Conservation (phyloP, 2,329 filamentous ascomycete species). For the Graphiopsis chlorocephala region DNA sequence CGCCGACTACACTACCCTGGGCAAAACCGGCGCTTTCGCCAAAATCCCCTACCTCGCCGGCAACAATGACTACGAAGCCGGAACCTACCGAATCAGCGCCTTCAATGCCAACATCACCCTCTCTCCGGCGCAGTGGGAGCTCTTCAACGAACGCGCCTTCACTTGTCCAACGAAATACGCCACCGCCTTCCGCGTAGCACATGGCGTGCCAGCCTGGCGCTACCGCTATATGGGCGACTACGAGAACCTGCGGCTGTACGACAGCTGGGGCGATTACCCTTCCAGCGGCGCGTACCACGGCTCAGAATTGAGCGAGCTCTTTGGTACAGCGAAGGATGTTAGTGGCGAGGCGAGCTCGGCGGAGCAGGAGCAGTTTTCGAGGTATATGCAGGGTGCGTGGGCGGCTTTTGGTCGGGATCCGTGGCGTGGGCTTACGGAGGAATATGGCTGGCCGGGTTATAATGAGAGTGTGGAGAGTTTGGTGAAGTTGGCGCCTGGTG, state of each 20-base stretch:
- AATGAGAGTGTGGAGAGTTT: conserved; percentile 8
- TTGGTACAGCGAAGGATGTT: conserved; percentile 31
- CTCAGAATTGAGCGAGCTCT: conserved; percentile 32
- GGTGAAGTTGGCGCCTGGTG: background rate
- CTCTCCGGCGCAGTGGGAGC: conserved; percentile 4
- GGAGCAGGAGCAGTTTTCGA: conserved; percentile 19
- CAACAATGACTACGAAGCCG: conserved; percentile 48
- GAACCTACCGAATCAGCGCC: conserved; percentile 46
- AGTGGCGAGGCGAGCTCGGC: conserved; percentile 23
- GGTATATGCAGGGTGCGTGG: conserved; percentile 33
- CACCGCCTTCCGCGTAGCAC: conserved; percentile 34
- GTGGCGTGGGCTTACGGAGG: conserved; percentile 24
- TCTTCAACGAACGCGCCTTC: conserved; percentile 19
- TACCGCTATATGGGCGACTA: conserved; percentile 32
- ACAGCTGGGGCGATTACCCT: conserved; percentile 13
- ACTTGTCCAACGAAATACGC: conserved; percentile 44
- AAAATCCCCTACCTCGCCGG: conserved; percentile 43
- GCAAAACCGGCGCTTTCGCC: conserved; percentile 32
- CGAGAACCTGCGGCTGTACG: conserved; percentile 21
- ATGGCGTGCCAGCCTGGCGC: conserved; percentile 30
- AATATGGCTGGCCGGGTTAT: conserved; percentile 22
- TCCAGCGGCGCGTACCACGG: conserved; percentile 34
- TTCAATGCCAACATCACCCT: conserved; percentile 10
- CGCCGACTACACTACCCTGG: conserved; percentile 18
- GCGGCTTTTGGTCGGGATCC: conserved; percentile 36